phyloP scores from a whole-genome alignment of 371 early-diverging fungal species.

The Dentiscutata heterogama region DNA sequence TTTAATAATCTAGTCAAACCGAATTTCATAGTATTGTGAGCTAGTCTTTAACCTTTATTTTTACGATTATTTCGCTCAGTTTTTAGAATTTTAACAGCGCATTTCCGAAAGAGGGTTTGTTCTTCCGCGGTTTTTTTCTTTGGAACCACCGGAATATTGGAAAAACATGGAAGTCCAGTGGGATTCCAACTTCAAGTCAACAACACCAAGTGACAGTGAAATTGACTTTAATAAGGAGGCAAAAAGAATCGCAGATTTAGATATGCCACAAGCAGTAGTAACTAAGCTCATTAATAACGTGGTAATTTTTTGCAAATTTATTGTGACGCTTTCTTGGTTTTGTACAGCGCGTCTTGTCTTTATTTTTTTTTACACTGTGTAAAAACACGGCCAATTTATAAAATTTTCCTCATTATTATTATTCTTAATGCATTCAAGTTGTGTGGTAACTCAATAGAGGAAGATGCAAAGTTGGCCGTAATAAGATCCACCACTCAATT shows the following conservation, averaged over 20 bases:
- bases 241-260: slow-evolving; percentile 19
- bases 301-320: neutral
- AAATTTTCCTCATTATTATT: neutral
- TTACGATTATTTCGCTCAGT: too few relatives aligned
- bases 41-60: too few relatives aligned
- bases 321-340: neutral
- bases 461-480: slow-evolving; percentile 25
- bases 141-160: too few relatives aligned
- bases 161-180: too few relatives aligned
- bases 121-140: too few relatives aligned
- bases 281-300: slow-evolving; percentile 19
- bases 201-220: neutral
- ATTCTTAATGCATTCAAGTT: neutral
- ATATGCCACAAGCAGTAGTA: slow-evolving; percentile 9
- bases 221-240: neutral
- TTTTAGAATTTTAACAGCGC: too few relatives aligned
- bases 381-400: neutral
- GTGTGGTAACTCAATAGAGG: slow-evolving; percentile 16
- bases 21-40: too few relatives aligned
- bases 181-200: too few relatives aligned
- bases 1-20: too few relatives aligned
- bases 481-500: slow-evolving; percentile 19
- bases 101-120: too few relatives aligned
- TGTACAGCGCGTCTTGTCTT: neutral
- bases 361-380: neutral